Percentiles rank a stretch among this genome's conserved stretches.
phyloP scores from a whole-genome alignment of 1,284 basidiomycete genomes.

The Moesziomyces aphidis region DNA sequence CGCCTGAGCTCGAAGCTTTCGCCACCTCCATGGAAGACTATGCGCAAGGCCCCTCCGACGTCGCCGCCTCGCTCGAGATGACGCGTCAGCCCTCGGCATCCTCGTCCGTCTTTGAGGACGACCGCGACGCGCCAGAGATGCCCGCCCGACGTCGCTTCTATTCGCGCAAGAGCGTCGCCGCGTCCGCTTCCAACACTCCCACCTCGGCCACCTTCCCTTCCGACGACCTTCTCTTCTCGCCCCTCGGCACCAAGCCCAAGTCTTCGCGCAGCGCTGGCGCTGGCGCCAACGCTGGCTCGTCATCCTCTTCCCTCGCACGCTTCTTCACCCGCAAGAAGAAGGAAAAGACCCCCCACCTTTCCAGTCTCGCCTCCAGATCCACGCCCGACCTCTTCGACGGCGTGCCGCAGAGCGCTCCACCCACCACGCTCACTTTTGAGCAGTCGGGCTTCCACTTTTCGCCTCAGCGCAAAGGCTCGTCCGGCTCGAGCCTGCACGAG shows the following conservation, averaged over 20 bases:
- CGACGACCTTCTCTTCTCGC: constrained; percentile 39
- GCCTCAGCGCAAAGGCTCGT: constrained; percentile 26
- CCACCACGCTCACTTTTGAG: constrained; percentile 50
- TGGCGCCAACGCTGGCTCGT: constrained; percentile 11
- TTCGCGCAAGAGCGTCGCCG: constrained; percentile 34
- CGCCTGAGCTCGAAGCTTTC: constrained; percentile 60
- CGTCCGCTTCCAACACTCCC: background rate
- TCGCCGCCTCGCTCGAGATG: constrained; percentile 15
- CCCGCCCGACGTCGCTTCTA: constrained; percentile 32
- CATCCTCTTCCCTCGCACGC: constrained; percentile 36
- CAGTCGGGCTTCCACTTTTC: constrained; percentile 36
- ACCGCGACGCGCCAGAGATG: constrained; percentile 31
- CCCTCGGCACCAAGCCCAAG: constrained; percentile 19
- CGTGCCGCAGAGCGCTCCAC: constrained; percentile 51
- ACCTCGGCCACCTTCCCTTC: constrained; percentile 6
- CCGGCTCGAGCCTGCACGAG: constrained; percentile 17
- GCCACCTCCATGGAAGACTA: constrained; percentile 34
- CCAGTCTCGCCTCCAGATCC: constrained; percentile 31
- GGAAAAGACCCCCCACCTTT: constrained; percentile 33
- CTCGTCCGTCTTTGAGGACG: constrained; percentile 51
- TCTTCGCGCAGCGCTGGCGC: constrained; percentile 19
- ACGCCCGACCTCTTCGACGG: constrained; percentile 38
- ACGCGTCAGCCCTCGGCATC: constrained; percentile 37
- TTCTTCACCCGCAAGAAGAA: constrained; percentile 58
- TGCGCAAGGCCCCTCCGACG: constrained; percentile 3